Conservation (phyloP, 192 early-diverging fungal genomes). For the Rhizophagus sp. region DNA sequence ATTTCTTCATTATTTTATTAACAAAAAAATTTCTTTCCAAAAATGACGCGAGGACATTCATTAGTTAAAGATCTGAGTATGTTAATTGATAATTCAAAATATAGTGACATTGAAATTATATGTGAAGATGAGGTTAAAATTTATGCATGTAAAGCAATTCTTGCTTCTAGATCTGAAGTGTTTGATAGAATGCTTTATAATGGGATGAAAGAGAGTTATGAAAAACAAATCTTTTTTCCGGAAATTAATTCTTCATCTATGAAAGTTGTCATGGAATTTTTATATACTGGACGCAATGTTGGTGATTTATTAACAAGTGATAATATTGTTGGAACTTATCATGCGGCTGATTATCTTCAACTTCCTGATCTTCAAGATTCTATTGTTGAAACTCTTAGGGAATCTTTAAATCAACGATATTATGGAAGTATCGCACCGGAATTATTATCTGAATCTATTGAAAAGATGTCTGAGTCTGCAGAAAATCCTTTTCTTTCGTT, state of each 20-base stretch:
- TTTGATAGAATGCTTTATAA: conserved; percentile 18
- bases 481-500: background rate
- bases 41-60: background rate
- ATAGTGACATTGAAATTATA: conserved; percentile 1
- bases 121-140: background rate
- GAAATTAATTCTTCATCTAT: background rate
- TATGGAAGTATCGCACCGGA: background rate
- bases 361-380: background rate
- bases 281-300: background rate
- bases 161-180: conserved; percentile 6
- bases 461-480: background rate
- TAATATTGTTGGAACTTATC: background rate
- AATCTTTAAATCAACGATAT: background rate
- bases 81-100: conserved; percentile 1
- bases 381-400: background rate
- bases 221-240: conserved; percentile 7
- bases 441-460: background rate
- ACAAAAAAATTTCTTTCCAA: background rate
- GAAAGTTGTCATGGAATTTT: background rate
- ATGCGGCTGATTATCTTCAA: conserved; percentile 20
- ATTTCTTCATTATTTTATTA: background rate
- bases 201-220: conserved; percentile 24
- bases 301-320: background rate
- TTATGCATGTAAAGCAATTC: background rate
- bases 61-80: background rate